phyloP scores from a whole-genome alignment of 768 basidiomycete genomes.

The Pisolithus microcarpus region DNA sequence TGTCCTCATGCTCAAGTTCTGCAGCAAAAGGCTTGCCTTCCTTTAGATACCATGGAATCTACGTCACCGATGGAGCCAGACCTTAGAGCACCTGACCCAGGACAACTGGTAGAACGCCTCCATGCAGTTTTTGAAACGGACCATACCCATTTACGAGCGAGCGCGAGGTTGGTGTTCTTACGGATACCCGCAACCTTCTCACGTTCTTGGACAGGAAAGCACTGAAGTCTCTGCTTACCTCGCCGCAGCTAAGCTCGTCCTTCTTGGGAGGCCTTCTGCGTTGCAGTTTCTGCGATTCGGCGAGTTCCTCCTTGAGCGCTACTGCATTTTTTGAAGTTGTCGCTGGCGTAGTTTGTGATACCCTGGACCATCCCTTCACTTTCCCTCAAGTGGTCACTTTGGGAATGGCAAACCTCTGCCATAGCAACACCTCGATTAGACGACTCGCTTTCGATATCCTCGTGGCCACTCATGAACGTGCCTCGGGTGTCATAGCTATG shows the following conservation, averaged over 20 bases:
- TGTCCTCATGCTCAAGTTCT: neutral
- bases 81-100: conserved; percentile 46
- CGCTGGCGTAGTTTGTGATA: conserved; percentile 56
- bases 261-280: conserved; percentile 61
- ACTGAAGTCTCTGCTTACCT: conserved; percentile 57
- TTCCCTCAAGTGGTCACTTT: conserved; percentile 73
- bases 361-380: conserved; percentile 50
- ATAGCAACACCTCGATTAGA: conserved; percentile 56
- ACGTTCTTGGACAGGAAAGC: conserved; percentile 53
- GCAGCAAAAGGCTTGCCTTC: conserved; percentile 76
- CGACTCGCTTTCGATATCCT: conserved; percentile 74
- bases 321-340: conserved; percentile 74
- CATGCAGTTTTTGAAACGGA: conserved; percentile 61
- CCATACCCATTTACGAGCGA: conserved; percentile 41
- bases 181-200: neutral
- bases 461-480: conserved; percentile 62
- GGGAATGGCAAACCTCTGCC: conserved; percentile 78
- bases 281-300: conserved; percentile 57
- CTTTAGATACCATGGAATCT: conserved; percentile 44
- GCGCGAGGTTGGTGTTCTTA: conserved; percentile 53
- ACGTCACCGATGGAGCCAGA: conserved; percentile 63
- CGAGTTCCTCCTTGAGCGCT: conserved; percentile 48
- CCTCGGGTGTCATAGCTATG: conserved; percentile 60
- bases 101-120: conserved; percentile 54
- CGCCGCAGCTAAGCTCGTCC: conserved; percentile 44